Evolutionary conservation across 495 filamentous ascomycete species (phyloP).

Genomic region (Daldinia loculata): DNA sequence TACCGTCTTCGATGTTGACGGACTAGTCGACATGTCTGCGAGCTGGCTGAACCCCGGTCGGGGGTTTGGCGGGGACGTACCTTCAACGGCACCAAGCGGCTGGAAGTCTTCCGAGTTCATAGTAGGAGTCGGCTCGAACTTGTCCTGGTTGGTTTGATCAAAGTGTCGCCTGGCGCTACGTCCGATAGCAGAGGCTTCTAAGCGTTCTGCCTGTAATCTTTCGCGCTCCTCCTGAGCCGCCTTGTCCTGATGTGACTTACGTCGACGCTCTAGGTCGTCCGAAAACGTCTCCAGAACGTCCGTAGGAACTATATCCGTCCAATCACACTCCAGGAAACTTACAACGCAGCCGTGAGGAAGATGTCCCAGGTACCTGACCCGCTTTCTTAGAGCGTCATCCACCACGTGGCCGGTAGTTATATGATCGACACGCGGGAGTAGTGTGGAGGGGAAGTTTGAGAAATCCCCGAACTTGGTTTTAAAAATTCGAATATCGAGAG

Average conservation of each 20-base stretch:
- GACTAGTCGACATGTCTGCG: slow-evolving; percentile 75
- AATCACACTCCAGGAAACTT: slow-evolving; percentile 94
- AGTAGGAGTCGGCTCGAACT: slow-evolving; percentile 45
- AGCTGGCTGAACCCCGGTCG: slow-evolving; percentile 55
- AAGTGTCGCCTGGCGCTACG: slow-evolving; percentile 48
- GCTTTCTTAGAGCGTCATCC: slow-evolving; percentile 86
- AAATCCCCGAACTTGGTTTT: slow-evolving; percentile 90
- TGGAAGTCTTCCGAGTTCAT: slow-evolving; percentile 69
- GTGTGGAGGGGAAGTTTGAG: slow-evolving; percentile 82
- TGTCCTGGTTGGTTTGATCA: slow-evolving; percentile 48
- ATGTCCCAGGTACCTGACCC: slow-evolving; percentile 90
- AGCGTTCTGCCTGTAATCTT: slow-evolving; percentile 82
- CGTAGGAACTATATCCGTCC: slow-evolving; percentile 85
- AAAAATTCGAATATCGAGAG: slow-evolving; percentile 94
- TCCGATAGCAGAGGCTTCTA: slow-evolving; percentile 67
- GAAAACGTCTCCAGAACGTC: slow-evolving; percentile 79
- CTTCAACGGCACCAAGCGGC: slow-evolving; percentile 62
- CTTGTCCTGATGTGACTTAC: slow-evolving; percentile 85
- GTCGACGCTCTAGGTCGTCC: slow-evolving; percentile 77
- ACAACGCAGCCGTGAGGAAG: slow-evolving; percentile 93
- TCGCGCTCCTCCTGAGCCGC: slow-evolving; percentile 90
- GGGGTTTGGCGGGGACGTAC: slow-evolving; percentile 52
- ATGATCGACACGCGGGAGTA: slow-evolving; percentile 90
- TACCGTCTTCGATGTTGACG: slow-evolving; percentile 76
- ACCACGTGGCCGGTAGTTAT: slow-evolving; percentile 90